A percentile compares a stretch with the other conserved stretches of the same genome.
Evolutionary conservation across 352 stramenopile genomes (phyloP).

Genomic region (Plasmopara muralis): DNA sequence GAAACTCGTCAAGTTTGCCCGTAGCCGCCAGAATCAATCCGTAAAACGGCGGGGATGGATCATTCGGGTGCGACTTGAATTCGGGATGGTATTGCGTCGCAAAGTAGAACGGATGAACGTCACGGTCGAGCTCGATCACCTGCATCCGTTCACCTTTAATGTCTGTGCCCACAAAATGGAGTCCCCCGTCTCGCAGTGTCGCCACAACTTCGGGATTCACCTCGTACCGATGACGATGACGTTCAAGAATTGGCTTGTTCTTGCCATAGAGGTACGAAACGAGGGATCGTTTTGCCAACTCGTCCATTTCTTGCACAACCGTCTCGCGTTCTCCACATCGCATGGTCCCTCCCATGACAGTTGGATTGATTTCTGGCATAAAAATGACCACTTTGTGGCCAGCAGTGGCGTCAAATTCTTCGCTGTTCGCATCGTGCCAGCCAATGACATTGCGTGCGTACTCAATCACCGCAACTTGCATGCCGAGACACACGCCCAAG

Average conservation of each 20-base stretch:
- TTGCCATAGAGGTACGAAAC: conserved; percentile 90
- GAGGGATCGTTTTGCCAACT: conserved; percentile 79
- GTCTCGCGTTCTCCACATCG: conserved; percentile 95
- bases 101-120: conserved; percentile 98
- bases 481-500: conserved; percentile 98
- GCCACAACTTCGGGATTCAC: conserved; percentile 96
- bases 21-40: conserved; percentile 92
- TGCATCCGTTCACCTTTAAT: conserved; percentile 98
- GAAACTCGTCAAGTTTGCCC: conserved; percentile 65
- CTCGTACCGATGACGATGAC: conserved; percentile 99
- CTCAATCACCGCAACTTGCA: conserved; percentile 94
- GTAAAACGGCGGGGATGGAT: conserved; percentile 96
- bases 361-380: conserved; percentile 99
- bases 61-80: conserved; percentile 95
- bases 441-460: conserved; percentile 93
- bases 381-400: conserved; percentile 97
- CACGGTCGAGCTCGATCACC: conserved; percentile 94
- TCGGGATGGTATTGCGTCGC: conserved; percentile 99
- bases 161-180: conserved; percentile 98
- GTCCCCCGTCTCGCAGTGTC: conserved; percentile 84
- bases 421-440: conserved; percentile 91
- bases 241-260: conserved; percentile 88
- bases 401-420: conserved; percentile 89
- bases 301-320: conserved; percentile 84
- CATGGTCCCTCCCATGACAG: conserved; percentile 99